Base-by-base conservation (phyloP, 2,329 filamentous ascomycete species). In the Leptodontidium sp. region DNA sequence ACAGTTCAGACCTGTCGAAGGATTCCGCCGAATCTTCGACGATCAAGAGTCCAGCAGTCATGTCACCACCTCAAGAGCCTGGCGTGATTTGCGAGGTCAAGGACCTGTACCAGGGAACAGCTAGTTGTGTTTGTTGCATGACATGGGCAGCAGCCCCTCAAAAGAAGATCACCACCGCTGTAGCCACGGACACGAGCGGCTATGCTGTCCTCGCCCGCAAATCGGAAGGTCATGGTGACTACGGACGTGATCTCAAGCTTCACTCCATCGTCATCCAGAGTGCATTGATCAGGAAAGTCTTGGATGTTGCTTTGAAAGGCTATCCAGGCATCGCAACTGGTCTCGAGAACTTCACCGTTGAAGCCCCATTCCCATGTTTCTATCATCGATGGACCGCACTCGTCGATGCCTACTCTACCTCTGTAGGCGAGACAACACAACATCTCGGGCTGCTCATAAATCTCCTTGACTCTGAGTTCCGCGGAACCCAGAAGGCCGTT, bases 251-350 rank as follows among this genome's bases (percentile, higher is more conserved):
- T 17, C 11, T 62, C n/a, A 66, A 65, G 64, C 82, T 90, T n/a
- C 72, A 77, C 53, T 79, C 78, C 2, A 76, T 80, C 67, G 74
- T 78, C 4, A 72, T 80, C 4, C 79, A 81, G 53, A 79, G 77
- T 52, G 74, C 76, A 0, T 58, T 77, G 8, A 75, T 80, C 26
- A 78, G 77, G 61, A 72, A 73, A 49, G 68, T 79, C 4, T 68
- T 81, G 0, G 72, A 73, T n/a, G 66, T 72, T 12, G 74, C 79
- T 12, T 77, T 81, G 59, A 68, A 75, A 53, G 76, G 73, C 4
- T 80, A 78, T 66, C 69, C 72, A 1, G 77, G 77, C 6, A 72
- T 81, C 49, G 77, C 74, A 7, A 76, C 77, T 6, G 74, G 70
- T n/a, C 69, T 80, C 38, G 73, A 78, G 53, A 67, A 74, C 15